A percentile compares a stretch with the other conserved stretches of the same genome.
Conservation (phyloP, 305 asterid species). For the Salvia sclarea region DNA sequence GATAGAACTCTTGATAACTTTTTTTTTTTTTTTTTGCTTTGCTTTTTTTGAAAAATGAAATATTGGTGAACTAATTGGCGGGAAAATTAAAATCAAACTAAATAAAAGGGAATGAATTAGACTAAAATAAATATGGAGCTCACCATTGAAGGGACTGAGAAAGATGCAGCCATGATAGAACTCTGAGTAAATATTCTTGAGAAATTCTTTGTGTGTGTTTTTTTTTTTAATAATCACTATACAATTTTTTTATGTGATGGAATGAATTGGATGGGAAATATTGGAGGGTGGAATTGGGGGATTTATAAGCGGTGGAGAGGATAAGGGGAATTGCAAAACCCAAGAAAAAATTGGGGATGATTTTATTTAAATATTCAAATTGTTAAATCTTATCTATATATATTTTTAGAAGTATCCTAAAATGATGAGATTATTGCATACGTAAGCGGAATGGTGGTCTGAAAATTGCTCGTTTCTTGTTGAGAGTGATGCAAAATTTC, state of each 20-base stretch:
- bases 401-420: background rate
- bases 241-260: slow-evolving; percentile 21
- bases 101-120: background rate
- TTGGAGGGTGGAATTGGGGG: slow-evolving; percentile 2
- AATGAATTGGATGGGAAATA: slow-evolving; percentile 22
- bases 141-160: slow-evolving; percentile 90
- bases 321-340: slow-evolving; percentile 32
- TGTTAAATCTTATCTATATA: slow-evolving; percentile 32
- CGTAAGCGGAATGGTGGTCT: slow-evolving; percentile 35
- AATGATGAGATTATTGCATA: background rate
- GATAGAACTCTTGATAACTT: too few relatives aligned
- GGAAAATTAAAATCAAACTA: too few relatives aligned
- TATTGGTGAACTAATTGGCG: too few relatives aligned
- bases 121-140: background rate
- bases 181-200: slow-evolving; percentile 34
- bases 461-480: slow-evolving; percentile 22
- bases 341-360: too few relatives aligned
- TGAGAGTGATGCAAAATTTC: slow-evolving; percentile 18
- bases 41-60: too few relatives aligned
- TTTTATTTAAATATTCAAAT: background rate
- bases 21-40: too few relatives aligned
- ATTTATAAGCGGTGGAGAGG: slow-evolving; percentile 48
- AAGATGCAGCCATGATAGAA: slow-evolving; percentile 83
- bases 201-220: background rate
- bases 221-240: background rate